phyloP scores from a whole-genome alignment of 495 filamentous ascomycete genomes.

The Parathielavia appendiculata region DNA sequence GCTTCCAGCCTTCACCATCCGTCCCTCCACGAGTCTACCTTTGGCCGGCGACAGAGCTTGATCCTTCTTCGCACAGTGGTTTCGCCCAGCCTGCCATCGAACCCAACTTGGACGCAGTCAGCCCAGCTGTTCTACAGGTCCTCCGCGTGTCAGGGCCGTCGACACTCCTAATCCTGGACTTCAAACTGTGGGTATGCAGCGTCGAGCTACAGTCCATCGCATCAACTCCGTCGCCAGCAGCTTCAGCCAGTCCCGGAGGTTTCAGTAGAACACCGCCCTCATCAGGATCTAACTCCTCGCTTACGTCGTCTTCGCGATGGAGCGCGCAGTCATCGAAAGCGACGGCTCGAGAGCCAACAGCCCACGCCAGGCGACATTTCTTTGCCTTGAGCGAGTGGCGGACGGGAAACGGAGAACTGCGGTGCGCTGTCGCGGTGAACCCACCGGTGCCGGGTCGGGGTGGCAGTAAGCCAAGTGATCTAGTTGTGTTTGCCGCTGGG shows the following conservation, averaged over 20 bases:
- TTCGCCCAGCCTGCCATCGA: background rate
- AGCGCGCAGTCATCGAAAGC: background rate
- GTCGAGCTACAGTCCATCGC: conserved; percentile 11
- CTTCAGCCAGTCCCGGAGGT: background rate
- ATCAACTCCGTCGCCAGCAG: background rate
- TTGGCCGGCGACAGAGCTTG: conserved; percentile 17
- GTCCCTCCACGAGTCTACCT: conserved; percentile 1
- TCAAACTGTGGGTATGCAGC: conserved; percentile 30
- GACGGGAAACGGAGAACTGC: conserved; percentile 6
- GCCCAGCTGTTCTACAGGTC: conserved; percentile 3
- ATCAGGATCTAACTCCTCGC: background rate
- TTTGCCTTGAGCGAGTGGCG: conserved; percentile 29
- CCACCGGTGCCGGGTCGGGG: background rate
- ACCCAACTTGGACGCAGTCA: background rate
- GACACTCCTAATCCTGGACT: conserved; percentile 27
- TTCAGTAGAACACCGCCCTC: background rate
- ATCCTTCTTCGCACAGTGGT: conserved; percentile 4
- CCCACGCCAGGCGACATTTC: conserved; percentile 23
- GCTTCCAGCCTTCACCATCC: background rate
- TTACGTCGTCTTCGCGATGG: background rate
- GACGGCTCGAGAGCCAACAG: background rate
- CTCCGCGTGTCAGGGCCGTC: conserved; percentile 14
- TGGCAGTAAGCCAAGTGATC: conserved; percentile 9
- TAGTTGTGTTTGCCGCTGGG: conserved; percentile 18
- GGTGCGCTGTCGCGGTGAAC: background rate